These are phyloP conservation scores for Hypoxylon sp. DNA, from an alignment of 2,329 filamentous ascomycete genomes.

Conservation along the genomic window DNA sequence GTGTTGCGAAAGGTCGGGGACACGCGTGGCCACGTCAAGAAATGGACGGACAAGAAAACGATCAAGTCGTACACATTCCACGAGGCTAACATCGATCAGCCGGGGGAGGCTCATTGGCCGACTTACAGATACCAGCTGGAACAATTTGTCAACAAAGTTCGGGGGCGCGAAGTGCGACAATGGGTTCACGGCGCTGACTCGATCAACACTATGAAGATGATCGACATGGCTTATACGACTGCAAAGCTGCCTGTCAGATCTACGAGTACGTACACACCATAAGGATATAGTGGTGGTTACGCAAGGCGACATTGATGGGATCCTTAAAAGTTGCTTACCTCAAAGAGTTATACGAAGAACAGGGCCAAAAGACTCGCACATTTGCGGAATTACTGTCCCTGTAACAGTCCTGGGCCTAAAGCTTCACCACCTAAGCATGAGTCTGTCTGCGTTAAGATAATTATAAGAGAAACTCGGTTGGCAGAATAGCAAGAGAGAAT, in stretches of 20 bases:
- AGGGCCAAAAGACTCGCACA: too few relatives aligned
- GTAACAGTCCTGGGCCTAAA: too few relatives aligned
- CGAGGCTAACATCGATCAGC: slow-evolving; percentile 40
- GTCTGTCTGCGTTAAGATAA: too few relatives aligned
- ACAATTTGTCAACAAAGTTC: slow-evolving; percentile 55
- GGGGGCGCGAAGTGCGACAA: slow-evolving; percentile 49
- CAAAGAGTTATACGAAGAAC: too few relatives aligned
- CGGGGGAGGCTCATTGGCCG: slow-evolving; percentile 51
- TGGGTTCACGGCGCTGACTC: slow-evolving; percentile 55
- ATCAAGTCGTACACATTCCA: slow-evolving; percentile 42
- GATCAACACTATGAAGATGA: slow-evolving; percentile 54
- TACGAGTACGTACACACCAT: slow-evolving; percentile 34
- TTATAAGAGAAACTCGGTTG: too few relatives aligned
- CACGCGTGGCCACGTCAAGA: slow-evolving; percentile 30
- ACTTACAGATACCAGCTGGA: slow-evolving; percentile 57
- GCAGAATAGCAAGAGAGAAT: too few relatives aligned
- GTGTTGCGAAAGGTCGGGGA: slow-evolving; percentile 38
- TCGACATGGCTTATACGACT: slow-evolving; percentile 55
- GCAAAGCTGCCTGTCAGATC: slow-evolving; percentile 50
- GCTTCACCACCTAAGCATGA: too few relatives aligned
- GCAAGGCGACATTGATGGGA: neutral
- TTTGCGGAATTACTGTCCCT: too few relatives aligned
- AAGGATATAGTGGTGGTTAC: neutral
- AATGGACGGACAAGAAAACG: slow-evolving; percentile 41
- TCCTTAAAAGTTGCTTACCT: neutral